Conservation (phyloP, 1,284 basidiomycete genomes). For the Fomitopsis pinicola region DNA sequence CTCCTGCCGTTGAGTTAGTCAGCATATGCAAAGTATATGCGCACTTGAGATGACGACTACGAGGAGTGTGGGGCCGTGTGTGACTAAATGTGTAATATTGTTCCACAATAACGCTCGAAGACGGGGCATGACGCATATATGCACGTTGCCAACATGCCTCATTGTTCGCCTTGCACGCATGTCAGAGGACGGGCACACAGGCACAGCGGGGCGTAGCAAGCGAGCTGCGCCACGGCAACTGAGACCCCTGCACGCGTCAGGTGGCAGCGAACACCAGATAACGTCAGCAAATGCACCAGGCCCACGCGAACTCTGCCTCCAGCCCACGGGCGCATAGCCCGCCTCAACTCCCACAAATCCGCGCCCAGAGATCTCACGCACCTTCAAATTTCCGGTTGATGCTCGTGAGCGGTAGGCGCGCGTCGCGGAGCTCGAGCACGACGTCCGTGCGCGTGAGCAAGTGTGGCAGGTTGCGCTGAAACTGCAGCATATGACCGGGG, state of each 20-base stretch:
- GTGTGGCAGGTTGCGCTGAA: conserved; percentile 72
- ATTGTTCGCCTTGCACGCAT: not conserved
- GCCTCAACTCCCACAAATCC: not conserved
- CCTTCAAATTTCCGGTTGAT: conserved; percentile 90
- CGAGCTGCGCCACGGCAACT: not conserved
- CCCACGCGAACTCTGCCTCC: not conserved
- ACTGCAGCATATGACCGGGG: conserved; percentile 95
- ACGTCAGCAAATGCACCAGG: not conserved
- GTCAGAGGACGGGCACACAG: not conserved
- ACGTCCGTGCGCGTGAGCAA: conserved; percentile 82
- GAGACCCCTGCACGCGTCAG: not conserved
- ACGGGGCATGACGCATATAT: not conserved
- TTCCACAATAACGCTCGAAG: not conserved
- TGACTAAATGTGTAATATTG: not conserved
- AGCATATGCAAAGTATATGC: not conserved
- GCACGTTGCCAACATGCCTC: not conserved
- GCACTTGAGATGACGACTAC: not conserved
- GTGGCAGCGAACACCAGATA: not conserved
- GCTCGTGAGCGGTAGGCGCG: conserved; percentile 88
- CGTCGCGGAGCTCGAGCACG: conserved; percentile 92
- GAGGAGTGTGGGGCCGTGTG: not conserved
- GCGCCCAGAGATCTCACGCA: conserved; percentile 23
- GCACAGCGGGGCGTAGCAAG: not conserved
- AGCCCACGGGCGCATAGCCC: not conserved
- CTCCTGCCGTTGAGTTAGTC: conserved; percentile 35